Conservation (phyloP, 805 yeast species). For the Cyberlindnera maritima region DNA sequence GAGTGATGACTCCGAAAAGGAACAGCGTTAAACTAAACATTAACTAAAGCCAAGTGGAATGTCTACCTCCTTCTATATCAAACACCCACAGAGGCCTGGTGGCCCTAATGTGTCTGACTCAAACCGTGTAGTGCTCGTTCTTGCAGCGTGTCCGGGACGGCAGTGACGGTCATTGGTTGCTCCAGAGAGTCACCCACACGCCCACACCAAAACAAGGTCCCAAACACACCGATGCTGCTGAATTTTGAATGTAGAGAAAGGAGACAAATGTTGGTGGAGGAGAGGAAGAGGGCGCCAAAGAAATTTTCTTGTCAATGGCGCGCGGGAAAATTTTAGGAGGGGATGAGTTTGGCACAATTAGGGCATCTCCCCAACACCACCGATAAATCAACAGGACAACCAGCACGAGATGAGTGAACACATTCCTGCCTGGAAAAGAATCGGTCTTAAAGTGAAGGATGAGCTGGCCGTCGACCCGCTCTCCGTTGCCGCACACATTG, state of each 20-base stretch:
- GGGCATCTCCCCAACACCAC: not conserved
- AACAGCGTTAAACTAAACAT: not conserved
- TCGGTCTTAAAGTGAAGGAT: slow-evolving; percentile 63
- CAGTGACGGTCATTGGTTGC: slow-evolving; percentile 5
- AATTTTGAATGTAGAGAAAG: slow-evolving; percentile 22
- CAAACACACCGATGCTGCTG: slow-evolving; percentile 18
- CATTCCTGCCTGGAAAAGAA: slow-evolving; percentile 82
- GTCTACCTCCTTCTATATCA: slow-evolving; percentile 33
- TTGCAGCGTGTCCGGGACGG: slow-evolving; percentile 18
- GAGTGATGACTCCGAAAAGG: not conserved
- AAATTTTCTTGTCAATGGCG: not conserved
- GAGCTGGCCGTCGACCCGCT: slow-evolving; percentile 44
- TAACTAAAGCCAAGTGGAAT: slow-evolving; percentile 4
- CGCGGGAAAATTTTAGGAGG: slow-evolving; percentile 8
- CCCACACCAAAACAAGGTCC: not conserved
- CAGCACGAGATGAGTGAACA: slow-evolving; percentile 22
- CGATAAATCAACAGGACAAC: not conserved
- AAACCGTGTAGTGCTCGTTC: slow-evolving; percentile 31
- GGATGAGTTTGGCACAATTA: not conserved
- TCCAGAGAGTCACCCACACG: not conserved
- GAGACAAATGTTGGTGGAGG: not conserved
- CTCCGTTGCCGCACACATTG: slow-evolving; percentile 43
- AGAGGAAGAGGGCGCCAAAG: not conserved
- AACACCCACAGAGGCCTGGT: slow-evolving; percentile 26
- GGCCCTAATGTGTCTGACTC: slow-evolving; percentile 28